Evolutionary conservation across 768 basidiomycete genomes (phyloP).

Genomic region (Rossbeevera mucosa): DNA sequence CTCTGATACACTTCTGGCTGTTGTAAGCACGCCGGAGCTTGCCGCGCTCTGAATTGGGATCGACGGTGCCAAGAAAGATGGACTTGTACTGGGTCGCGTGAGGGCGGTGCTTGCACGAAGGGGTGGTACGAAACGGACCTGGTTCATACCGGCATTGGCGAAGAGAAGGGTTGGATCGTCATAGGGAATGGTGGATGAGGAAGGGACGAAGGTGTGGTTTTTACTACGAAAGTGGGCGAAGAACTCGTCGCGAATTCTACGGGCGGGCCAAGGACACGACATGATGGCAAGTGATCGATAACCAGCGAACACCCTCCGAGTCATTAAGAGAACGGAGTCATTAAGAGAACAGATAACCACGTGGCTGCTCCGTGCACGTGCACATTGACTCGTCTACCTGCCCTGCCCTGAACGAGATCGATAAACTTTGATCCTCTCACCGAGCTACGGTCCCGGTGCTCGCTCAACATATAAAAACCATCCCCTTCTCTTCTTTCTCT

Average conservation of each 20-base stretch:
- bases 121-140: conserved; percentile 43
- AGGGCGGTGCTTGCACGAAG: neutral
- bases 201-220: conserved; percentile 84
- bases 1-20: conserved; percentile 96
- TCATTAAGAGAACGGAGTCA: too few species aligned
- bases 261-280: conserved; percentile 79
- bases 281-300: conserved; percentile 22
- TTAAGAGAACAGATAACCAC: too few species aligned
- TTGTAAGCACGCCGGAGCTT: conserved; percentile 93
- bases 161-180: conserved; percentile 98
- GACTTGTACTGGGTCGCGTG: conserved; percentile 72
- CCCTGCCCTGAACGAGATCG: conserved; percentile 48
- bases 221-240: conserved; percentile 81
- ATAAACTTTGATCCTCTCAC: conserved; percentile 32
- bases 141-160: conserved; percentile 98
- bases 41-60: conserved; percentile 87
- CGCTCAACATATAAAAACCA: too few species aligned
- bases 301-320: conserved; percentile 5
- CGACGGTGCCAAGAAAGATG: conserved; percentile 96
- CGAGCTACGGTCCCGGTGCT: conserved; percentile 28
- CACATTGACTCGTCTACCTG: conserved; percentile 24
- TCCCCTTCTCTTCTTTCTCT: conserved; percentile 13
- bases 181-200: conserved; percentile 90
- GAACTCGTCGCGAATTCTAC: conserved; percentile 80
- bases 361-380: neutral